Evolutionary conservation across 2,329 filamentous ascomycete genomes (phyloP).

Genomic region (Colletotrichum sp.): DNA sequence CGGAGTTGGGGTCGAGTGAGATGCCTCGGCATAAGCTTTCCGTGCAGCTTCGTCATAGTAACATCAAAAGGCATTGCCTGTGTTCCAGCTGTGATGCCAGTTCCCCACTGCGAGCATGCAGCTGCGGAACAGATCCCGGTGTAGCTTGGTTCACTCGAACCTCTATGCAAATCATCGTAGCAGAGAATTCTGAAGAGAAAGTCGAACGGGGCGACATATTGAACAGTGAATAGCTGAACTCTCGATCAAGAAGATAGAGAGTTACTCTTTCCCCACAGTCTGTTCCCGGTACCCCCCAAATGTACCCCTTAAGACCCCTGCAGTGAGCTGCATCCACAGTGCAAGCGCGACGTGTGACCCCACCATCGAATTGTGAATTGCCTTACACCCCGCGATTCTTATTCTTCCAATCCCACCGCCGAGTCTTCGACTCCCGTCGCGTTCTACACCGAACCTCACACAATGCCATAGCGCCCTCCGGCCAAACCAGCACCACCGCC

Average conservation of each 20-base stretch:
- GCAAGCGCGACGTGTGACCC: background rate
- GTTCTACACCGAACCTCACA: background rate
- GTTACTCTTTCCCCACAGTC: background rate
- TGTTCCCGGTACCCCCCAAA: background rate
- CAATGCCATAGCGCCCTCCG: conserved; percentile 2
- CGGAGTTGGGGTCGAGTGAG: background rate
- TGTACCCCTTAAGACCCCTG: background rate
- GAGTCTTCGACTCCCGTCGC: background rate
- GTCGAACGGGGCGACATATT: background rate
- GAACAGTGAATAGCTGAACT: background rate
- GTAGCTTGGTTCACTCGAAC: background rate
- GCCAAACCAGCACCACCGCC: background rate
- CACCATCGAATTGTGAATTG: conserved; percentile 6
- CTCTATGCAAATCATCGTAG: background rate
- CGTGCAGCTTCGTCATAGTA: background rate
- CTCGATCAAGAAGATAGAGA: background rate
- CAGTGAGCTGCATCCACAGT: background rate
- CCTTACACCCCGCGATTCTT: background rate
- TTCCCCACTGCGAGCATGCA: background rate
- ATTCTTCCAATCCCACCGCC: background rate
- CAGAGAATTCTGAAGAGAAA: background rate
- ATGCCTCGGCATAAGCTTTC: conserved; percentile 6
- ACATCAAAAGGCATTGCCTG: background rate
- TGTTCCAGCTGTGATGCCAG: background rate
- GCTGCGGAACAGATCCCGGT: background rate